Evolutionary conservation across 2,329 filamentous ascomycete species (phyloP).

Genomic region (Tetracladium maxilliforme): DNA sequence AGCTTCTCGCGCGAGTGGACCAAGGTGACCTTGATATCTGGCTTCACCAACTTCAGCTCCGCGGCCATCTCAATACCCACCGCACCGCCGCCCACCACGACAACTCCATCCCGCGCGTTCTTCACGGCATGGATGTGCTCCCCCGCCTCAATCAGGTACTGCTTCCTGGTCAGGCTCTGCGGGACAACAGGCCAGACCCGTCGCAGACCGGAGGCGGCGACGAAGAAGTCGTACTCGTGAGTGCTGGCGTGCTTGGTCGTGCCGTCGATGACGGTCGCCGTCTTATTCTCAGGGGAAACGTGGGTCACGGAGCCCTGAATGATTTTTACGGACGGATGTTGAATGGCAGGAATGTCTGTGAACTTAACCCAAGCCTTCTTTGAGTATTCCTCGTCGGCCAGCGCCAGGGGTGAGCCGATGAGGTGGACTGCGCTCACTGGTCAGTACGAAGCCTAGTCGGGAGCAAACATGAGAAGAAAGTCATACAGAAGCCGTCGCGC

Average conservation of each 20-base stretch:
- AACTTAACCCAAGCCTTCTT: conserved; percentile 58
- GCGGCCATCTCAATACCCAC: conserved; percentile 74
- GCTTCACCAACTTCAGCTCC: conserved; percentile 56
- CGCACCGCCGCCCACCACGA: conserved; percentile 65
- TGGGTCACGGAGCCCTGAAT: conserved; percentile 49
- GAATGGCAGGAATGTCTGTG: conserved; percentile 50
- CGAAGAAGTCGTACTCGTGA: conserved; percentile 55
- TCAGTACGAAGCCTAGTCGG: background rate
- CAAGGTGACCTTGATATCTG: conserved; percentile 51
- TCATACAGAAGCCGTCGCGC: conserved; percentile 65
- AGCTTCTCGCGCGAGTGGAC: conserved; percentile 59
- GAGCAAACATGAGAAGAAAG: background rate
- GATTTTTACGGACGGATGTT: conserved; percentile 43
- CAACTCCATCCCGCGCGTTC: conserved; percentile 39
- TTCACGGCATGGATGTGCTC: conserved; percentile 41
- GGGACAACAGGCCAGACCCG: conserved; percentile 62
- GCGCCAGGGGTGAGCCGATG: conserved; percentile 60
- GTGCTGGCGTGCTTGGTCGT: conserved; percentile 22
- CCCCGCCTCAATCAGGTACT: conserved; percentile 47
- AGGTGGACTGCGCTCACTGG: conserved; percentile 43
- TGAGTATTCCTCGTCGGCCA: conserved; percentile 48
- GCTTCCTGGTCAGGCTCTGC: conserved; percentile 42
- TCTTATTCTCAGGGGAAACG: conserved; percentile 44
- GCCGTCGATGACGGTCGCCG: conserved; percentile 36
- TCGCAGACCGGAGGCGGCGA: conserved; percentile 55